phyloP scores from a whole-genome alignment of 495 filamentous ascomycete genomes.

The Penicillium paradoxum region DNA sequence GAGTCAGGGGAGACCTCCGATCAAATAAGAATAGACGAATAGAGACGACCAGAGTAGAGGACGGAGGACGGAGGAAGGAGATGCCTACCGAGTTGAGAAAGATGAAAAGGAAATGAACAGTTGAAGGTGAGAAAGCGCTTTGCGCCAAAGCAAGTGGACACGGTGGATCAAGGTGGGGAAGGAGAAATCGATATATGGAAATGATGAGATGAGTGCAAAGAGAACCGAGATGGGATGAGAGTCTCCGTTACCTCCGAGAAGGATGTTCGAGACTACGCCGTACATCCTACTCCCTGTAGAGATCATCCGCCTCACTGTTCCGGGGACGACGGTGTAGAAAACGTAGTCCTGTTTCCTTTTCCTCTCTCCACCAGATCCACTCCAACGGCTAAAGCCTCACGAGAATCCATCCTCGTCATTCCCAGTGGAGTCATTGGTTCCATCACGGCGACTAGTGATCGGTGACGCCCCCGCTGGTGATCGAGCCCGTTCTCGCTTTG shows the following conservation, averaged over 20 bases:
- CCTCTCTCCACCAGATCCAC: conserved; percentile 12
- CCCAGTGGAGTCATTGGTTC: conserved; percentile 23
- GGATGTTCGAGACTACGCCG: no score
- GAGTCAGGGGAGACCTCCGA: not conserved
- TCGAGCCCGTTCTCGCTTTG: conserved; percentile 21
- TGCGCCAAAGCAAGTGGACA: conserved; percentile 2
- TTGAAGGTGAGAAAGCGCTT: not conserved
- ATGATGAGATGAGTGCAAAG: not conserved
- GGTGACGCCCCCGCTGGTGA: conserved; percentile 28
- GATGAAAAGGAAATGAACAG: not conserved
- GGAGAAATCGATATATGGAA: not conserved
- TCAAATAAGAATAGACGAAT: not conserved
- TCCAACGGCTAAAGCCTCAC: conserved; percentile 28
- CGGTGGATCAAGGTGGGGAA: conserved; percentile 3
- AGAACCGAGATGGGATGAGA: no score
- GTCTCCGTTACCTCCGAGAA: no score
- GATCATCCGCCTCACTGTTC: no score
- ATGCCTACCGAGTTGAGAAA: no score
- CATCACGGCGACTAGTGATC: conserved; percentile 23
- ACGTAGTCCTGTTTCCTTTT: no score
- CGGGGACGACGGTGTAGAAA: no score
- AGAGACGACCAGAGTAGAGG: not conserved
- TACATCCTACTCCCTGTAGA: no score
- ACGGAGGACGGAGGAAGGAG: not conserved
- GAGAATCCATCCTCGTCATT: conserved; percentile 16